Evolutionary conservation across 2,329 filamentous ascomycete species (phyloP).

Genomic region (Chrysosporium keratinophilum): DNA sequence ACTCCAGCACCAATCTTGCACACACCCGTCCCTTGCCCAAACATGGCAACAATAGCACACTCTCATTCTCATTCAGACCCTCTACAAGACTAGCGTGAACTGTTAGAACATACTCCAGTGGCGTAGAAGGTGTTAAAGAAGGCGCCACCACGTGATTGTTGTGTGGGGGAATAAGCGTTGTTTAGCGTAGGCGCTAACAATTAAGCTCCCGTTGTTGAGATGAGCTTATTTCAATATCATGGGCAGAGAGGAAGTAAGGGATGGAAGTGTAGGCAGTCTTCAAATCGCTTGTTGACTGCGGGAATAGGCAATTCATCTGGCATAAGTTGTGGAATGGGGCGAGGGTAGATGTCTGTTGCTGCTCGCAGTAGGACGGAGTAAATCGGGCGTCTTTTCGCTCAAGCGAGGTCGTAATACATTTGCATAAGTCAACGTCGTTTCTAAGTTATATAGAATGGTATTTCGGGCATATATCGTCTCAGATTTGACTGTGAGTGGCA

Average conservation of each 20-base stretch:
- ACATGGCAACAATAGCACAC: background rate
- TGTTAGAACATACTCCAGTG: background rate
- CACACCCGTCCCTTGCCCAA: background rate
- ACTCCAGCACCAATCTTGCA: background rate
- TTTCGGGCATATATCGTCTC: background rate
- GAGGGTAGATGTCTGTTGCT: background rate
- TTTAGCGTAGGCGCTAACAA: constrained; percentile 11
- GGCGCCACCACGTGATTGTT: background rate
- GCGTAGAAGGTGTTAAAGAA: background rate
- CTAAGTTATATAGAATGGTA: background rate
- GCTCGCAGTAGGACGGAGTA: background rate
- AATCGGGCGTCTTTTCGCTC: background rate
- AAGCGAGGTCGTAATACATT: background rate
- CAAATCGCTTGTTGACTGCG: background rate
- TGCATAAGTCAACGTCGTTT: background rate
- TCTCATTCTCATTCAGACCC: background rate
- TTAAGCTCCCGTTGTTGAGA: constrained; percentile 9
- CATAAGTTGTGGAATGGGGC: background rate
- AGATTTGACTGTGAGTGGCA: background rate
- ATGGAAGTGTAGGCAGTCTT: background rate
- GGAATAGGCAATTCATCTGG: background rate
- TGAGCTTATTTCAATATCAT: constrained; percentile 9
- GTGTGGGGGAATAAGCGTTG: constrained; percentile 2
- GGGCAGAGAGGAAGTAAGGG: background rate
- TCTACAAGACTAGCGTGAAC: constrained; percentile 3